Evolutionary conservation across 2,329 filamentous ascomycete species (phyloP), one percentile per base, ranked within the genome.

Genomic region (Madurella mycetomatis): DNA sequence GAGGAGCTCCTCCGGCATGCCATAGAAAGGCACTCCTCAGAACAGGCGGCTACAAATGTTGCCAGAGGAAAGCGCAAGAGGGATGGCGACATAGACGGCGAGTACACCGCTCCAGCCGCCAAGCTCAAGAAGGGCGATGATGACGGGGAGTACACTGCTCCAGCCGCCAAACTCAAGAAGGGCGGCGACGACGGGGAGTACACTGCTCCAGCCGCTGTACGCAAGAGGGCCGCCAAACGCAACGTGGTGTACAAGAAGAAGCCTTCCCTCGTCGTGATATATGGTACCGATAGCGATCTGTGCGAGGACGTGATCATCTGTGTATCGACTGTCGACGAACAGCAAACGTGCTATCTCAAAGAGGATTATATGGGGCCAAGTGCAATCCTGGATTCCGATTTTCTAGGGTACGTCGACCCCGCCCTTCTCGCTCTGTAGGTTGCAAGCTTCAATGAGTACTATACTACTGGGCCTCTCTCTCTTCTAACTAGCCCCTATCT

Each of bases 1-100:
- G 31, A 51, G 53, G 53, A 55, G 40, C 53, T 55, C 31, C 53
- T 51, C 53, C 49, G 45, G 19, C 44, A 51, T 49, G 31, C n/a
- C 40, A 15, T 51, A 34, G 53, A 49, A 48, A 55, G 44, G 53
- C 49, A 55, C 48, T 41, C 25, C 2, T 55, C 9, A 51, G 48
- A 32, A 51, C 44, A 48, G 41, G 11, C 48, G 30, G 53, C 15
- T 13, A 1, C 47, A 40, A 40, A 55, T 51, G 25, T 25, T 55
- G 40, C 18, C 4, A 32, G 49, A 32, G n/a, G 44, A 30, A 55
- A 55, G 48, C 32, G 44, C 18, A 55, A 25, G 49, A 51, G 53
- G 53, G 48, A 55, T 16, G 44, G 40, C 44, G 43, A 55, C 43
- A 43, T 48, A 13, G 31, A 41, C 47, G 32, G 41, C 48, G 40